phyloP scores from a whole-genome alignment of 1,284 basidiomycete genomes.

The Puccinia sorghi region DNA sequence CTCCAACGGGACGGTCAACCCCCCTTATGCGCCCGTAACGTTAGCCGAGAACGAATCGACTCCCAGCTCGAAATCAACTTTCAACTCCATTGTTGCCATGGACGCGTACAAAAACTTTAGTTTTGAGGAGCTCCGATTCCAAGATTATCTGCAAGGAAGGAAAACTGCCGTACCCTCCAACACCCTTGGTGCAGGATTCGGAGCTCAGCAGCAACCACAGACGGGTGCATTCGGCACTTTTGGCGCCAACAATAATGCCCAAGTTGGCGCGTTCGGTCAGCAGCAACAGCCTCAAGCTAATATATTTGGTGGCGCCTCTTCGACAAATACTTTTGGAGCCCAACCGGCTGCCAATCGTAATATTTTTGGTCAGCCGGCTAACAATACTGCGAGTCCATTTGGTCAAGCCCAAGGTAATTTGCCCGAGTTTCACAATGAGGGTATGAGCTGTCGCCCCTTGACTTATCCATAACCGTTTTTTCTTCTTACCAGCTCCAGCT shows the following conservation, averaged over 20 bases:
- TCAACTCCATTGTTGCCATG: conserved; percentile 46
- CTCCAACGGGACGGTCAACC: conserved; percentile 42
- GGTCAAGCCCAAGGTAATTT: conserved; percentile 35
- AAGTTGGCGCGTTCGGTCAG: conserved; percentile 45
- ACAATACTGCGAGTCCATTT: conserved; percentile 30
- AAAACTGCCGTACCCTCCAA: conserved; percentile 44
- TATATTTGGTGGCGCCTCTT: conserved; percentile 14
- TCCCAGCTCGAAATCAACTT: conserved; percentile 45
- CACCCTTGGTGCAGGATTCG: conserved; percentile 20
- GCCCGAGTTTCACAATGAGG: not conserved
- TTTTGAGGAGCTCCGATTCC: conserved; percentile 49
- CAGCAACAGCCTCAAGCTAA: conserved; percentile 47
- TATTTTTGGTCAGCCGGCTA: conserved; percentile 46
- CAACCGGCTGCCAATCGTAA: conserved; percentile 30
- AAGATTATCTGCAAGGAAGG: conserved; percentile 46
- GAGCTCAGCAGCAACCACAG: conserved; percentile 43
- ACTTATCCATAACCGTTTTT: not conserved
- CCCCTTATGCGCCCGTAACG: conserved; percentile 37
- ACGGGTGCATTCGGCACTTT: conserved; percentile 38
- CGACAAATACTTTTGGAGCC: conserved; percentile 41
- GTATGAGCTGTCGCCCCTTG: not conserved
- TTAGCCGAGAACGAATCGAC: conserved; percentile 48
- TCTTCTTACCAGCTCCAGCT: conserved; percentile 16
- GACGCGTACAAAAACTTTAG: conserved; percentile 49
- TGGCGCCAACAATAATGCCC: conserved; percentile 17